phyloP scores from a whole-genome alignment of 106 monocot genomes.

The Iris macrosiphon region DNA sequence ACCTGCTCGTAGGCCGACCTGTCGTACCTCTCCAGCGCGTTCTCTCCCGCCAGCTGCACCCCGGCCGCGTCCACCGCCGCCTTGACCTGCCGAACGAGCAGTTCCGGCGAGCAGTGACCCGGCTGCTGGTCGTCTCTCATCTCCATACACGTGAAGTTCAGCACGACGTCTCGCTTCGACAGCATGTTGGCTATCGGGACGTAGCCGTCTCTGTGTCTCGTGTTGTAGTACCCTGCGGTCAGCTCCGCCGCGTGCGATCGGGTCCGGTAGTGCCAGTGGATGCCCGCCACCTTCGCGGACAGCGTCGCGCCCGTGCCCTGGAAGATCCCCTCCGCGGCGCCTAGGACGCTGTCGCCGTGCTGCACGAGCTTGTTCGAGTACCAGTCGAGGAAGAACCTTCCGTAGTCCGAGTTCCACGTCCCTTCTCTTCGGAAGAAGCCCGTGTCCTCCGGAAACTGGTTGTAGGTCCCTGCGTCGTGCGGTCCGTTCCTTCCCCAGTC shows the following conservation, averaged over 20 bases:
- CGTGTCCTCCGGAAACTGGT: conserved; percentile 73
- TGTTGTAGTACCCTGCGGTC: conserved; percentile 92
- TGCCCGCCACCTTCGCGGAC: conserved; percentile 69
- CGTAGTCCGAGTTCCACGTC: conserved; percentile 71
- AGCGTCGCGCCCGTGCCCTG: conserved; percentile 36
- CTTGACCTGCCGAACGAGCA: conserved; percentile 57
- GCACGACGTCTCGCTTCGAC: conserved; percentile 32
- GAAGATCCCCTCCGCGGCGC: conserved; percentile 47
- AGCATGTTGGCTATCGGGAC: conserved; percentile 44
- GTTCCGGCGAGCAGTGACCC: conserved; percentile 43
- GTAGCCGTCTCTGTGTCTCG: conserved; percentile 49
- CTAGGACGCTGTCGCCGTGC: conserved; percentile 64
- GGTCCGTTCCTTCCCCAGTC: conserved; percentile 79
- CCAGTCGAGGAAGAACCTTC: conserved; percentile 79
- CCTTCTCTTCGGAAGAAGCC: conserved; percentile 69
- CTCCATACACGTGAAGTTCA: conserved; percentile 93
- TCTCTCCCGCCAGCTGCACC: conserved; percentile 69
- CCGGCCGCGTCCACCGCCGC: conserved; percentile 25
- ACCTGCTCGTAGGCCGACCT: conserved; percentile 50
- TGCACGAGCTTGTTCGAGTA: conserved; percentile 54
- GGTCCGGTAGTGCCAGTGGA: conserved; percentile 89
- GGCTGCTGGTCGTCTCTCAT: conserved; percentile 73
- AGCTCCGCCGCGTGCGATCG: conserved; percentile 78
- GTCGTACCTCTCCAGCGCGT: conserved; percentile 75
- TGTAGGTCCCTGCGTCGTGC: conserved; percentile 65